phyloP scores from a whole-genome alignment of 176 grass and related monocot species.

The Carex myosuroides region DNA sequence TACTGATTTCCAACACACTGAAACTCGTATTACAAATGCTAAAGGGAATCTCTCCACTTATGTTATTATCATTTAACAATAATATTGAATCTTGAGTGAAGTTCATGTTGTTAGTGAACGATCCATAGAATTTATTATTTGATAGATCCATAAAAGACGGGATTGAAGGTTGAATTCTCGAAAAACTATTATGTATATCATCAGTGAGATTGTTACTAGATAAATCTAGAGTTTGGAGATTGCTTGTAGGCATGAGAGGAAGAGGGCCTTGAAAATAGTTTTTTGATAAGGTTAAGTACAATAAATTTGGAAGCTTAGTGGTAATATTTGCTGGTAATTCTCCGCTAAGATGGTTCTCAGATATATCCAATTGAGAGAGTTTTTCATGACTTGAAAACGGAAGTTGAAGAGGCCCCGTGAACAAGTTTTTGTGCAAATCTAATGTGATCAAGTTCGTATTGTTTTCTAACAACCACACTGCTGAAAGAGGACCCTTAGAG shows the following conservation, averaged over 20 bases:
- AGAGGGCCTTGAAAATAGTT: background rate
- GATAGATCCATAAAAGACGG: background rate
- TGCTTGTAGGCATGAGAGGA: background rate
- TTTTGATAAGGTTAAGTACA: background rate
- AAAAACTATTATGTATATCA: slow-evolving; percentile 6
- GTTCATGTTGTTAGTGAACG: background rate
- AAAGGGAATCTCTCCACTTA: background rate
- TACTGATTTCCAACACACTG: background rate
- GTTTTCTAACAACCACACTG: slow-evolving; percentile 26
- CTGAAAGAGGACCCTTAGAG: background rate
- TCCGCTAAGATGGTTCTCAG: slow-evolving; percentile 6
- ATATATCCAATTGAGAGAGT: background rate
- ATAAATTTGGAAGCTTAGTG: slow-evolving; percentile 11
- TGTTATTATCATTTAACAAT: too few species aligned
- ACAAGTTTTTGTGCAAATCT: slow-evolving; percentile 16
- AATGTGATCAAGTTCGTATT: background rate
- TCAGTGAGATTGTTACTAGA: slow-evolving; percentile 19
- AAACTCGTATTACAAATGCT: background rate
- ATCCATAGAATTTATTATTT: background rate
- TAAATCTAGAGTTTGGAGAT: background rate
- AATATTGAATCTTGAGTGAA: too few species aligned
- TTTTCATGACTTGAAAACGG: background rate
- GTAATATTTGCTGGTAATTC: slow-evolving; percentile 11
- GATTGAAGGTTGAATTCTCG: background rate
- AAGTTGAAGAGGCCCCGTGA: slow-evolving; percentile 7